These are phyloP conservation scores for Huntiella savannae DNA, from an alignment of 2,329 filamentous ascomycete species.

Conservation along the genomic window DNA sequence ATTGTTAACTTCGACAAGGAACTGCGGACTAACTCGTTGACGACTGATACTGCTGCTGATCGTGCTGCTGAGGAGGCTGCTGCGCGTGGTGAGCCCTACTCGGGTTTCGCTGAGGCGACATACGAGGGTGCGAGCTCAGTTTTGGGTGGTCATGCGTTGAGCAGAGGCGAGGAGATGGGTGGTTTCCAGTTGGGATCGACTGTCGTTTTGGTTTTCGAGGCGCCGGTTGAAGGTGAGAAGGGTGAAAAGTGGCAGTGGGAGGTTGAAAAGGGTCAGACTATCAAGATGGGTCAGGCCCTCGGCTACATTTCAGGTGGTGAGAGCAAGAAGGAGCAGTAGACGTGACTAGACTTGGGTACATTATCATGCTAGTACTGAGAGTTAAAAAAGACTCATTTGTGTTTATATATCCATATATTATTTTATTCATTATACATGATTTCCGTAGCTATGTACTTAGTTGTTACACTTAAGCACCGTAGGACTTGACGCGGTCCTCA, in stretches of 20 bases:
- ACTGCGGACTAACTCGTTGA: conserved; percentile 76
- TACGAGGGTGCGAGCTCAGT: conserved; percentile 62
- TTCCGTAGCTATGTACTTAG: too few relatives aligned
- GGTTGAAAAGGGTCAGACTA: conserved; percentile 68
- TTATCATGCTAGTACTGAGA: too few relatives aligned
- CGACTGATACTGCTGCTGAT: conserved; percentile 83
- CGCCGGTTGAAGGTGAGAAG: conserved; percentile 36
- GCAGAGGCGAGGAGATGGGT: conserved; percentile 89
- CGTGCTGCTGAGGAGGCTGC: conserved; percentile 64
- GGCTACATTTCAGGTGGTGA: conserved; percentile 42
- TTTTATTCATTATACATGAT: too few relatives aligned
- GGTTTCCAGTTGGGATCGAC: conserved; percentile 93
- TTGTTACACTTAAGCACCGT: conserved; percentile 25
- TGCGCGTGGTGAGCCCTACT: conserved; percentile 58
- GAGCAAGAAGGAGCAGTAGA: background rate
- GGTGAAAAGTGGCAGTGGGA: conserved; percentile 51
- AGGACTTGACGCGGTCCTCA: conserved; percentile 48
- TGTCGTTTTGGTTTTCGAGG: conserved; percentile 90
- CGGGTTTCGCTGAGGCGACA: conserved; percentile 82
- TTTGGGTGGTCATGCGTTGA: conserved; percentile 64
- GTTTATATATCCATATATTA: too few relatives aligned
- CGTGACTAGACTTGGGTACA: background rate
- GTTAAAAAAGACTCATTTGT: too few relatives aligned
- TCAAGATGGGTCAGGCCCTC: conserved; percentile 76
- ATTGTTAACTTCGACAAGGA: conserved; percentile 93